Percentiles rank a stretch among this genome's conserved stretches.
Evolutionary conservation across 306 rosid genomes (phyloP).

Genomic region (Canavalia gladiata): DNA sequence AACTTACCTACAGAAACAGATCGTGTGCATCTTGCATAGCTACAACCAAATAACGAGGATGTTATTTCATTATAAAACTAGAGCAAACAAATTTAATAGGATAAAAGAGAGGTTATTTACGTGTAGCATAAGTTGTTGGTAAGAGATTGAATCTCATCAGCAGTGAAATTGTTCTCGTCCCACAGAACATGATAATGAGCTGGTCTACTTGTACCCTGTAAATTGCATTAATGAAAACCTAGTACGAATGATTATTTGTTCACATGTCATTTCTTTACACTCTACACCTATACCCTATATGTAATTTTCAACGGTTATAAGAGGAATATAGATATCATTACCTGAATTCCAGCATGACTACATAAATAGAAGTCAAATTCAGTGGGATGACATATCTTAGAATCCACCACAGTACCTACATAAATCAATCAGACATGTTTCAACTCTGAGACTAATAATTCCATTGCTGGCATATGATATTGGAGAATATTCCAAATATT

Average conservation of each 20-base stretch:
- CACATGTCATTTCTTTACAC: neutral
- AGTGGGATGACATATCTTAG: slow-evolving; percentile 87
- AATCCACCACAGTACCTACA: slow-evolving; percentile 85
- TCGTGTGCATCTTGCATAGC: slow-evolving; percentile 75
- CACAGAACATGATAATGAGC: slow-evolving; percentile 81
- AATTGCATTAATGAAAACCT: slow-evolving; percentile 17
- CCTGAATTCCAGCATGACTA: slow-evolving; percentile 93
- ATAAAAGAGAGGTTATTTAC: slow-evolving; percentile 50
- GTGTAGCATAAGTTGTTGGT: slow-evolving; percentile 86
- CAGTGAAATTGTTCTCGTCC: slow-evolving; percentile 84
- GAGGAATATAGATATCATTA: slow-evolving; percentile 22
- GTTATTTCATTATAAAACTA: slow-evolving; percentile 41
- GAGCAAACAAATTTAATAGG: neutral
- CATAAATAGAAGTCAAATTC: slow-evolving; percentile 86
- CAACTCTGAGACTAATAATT: neutral
- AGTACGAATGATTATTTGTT: neutral
- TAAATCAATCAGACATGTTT: slow-evolving; percentile 31
- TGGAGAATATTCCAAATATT: neutral
- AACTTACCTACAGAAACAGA: slow-evolving; percentile 74
- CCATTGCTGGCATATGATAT: neutral
- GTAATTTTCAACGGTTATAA: neutral
- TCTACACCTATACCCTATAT: neutral
- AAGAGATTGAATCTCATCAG: slow-evolving; percentile 80
- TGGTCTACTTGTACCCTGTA: slow-evolving; percentile 76
- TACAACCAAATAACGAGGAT: slow-evolving; percentile 42